phyloP scores from a whole-genome alignment of 306 rosid species.

The Lathyrus oleraceus region DNA sequence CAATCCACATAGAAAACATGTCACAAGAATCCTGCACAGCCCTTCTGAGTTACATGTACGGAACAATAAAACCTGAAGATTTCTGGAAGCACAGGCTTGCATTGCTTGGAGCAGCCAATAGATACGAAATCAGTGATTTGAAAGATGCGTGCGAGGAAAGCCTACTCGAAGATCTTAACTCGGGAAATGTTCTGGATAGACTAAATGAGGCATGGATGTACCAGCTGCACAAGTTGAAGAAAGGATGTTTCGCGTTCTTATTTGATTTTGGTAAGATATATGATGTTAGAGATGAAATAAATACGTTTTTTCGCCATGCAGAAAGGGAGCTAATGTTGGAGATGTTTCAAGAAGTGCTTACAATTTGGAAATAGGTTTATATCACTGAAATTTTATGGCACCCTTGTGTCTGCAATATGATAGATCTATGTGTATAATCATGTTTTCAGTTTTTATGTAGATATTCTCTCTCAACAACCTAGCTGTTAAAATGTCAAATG shows the following conservation, averaged over 20 bases:
- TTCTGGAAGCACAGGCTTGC: slow-evolving; percentile 79
- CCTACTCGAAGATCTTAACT: slow-evolving; percentile 76
- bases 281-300: slow-evolving; percentile 63
- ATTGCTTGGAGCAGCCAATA: slow-evolving; percentile 69
- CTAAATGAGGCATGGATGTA: slow-evolving; percentile 72
- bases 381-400: neutral
- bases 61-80: slow-evolving; percentile 70
- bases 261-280: slow-evolving; percentile 77
- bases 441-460: slow-evolving; percentile 4
- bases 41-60: slow-evolving; percentile 63
- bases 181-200: slow-evolving; percentile 65
- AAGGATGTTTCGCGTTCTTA: slow-evolving; percentile 67
- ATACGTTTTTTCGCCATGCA: slow-evolving; percentile 54
- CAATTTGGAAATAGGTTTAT: slow-evolving; percentile 54
- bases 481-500: neutral
- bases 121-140: slow-evolving; percentile 56
- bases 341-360: slow-evolving; percentile 79
- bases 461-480: neutral
- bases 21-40: slow-evolving; percentile 59
- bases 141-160: slow-evolving; percentile 79
- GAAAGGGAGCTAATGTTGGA: slow-evolving; percentile 65
- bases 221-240: slow-evolving; percentile 64
- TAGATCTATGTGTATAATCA: slow-evolving; percentile 28
- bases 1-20: slow-evolving; percentile 68
- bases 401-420: slow-evolving; percentile 1